Conservation (phyloP, 2,329 filamentous ascomycete species). For the Periglandula ipomoeae region DNA sequence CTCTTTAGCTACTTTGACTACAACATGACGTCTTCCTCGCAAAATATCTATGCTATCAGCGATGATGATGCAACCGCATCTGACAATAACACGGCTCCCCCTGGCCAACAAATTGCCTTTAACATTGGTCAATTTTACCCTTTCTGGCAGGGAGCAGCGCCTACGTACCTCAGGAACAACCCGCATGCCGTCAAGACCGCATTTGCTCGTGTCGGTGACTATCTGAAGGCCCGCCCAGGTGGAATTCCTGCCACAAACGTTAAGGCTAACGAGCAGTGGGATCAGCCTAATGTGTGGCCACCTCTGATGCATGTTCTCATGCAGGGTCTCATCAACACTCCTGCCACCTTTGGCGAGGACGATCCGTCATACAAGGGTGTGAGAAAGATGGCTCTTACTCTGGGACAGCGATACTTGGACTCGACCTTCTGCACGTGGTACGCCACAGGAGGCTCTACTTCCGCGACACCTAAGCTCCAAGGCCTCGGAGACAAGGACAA, state of each 20-base stretch:
- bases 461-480: conserved; percentile 38
- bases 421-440: conserved; percentile 63
- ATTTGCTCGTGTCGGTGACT: conserved; percentile 42
- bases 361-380: conserved; percentile 46
- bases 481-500: conserved; percentile 32
- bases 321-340: conserved; percentile 50
- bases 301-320: conserved; percentile 57
- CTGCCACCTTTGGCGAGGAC: conserved; percentile 42
- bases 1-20: conserved; percentile 60
- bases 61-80: conserved; percentile 31
- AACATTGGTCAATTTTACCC: conserved; percentile 54
- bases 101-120: conserved; percentile 48
- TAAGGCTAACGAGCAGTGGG: conserved; percentile 56
- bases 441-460: conserved; percentile 54
- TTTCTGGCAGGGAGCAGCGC: conserved; percentile 60
- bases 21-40: conserved; percentile 50
- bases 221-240: conserved; percentile 43
- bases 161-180: conserved; percentile 45
- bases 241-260: conserved; percentile 56
- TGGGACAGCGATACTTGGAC: conserved; percentile 59
- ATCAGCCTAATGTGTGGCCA: conserved; percentile 62
- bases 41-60: conserved; percentile 43
- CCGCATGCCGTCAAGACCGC: conserved; percentile 46
- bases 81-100: conserved; percentile 34
- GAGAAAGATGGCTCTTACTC: conserved; percentile 44